Evolutionary conservation across 768 basidiomycete genomes (phyloP).

Genomic region (Mycena venus): DNA sequence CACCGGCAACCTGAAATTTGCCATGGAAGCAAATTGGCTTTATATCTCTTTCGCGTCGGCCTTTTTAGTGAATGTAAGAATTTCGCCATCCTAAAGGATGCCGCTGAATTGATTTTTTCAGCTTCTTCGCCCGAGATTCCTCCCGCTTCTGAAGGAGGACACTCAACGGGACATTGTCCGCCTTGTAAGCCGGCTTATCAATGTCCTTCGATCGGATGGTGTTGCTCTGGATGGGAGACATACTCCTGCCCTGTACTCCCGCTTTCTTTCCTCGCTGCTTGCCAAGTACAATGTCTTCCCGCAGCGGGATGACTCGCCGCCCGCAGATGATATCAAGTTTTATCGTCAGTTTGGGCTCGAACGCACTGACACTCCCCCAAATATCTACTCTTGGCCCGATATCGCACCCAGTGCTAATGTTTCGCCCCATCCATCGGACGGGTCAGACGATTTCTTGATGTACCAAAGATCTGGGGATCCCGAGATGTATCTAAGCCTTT

Average conservation of each 20-base stretch:
- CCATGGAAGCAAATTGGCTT: slow-evolving; percentile 66
- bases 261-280: slow-evolving; percentile 66
- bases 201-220: slow-evolving; percentile 60
- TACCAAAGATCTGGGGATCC: slow-evolving; percentile 30
- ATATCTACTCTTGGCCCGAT: slow-evolving; percentile 61
- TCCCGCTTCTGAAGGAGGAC: slow-evolving; percentile 54
- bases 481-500: too few species aligned
- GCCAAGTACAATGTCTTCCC: slow-evolving; percentile 47
- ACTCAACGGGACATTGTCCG: slow-evolving; percentile 57
- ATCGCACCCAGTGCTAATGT: slow-evolving; percentile 33
- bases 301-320: slow-evolving; percentile 10
- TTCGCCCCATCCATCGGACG: slow-evolving; percentile 20
- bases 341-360: slow-evolving; percentile 39
- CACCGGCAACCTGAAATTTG: slow-evolving; percentile 67
- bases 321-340: slow-evolving; percentile 32
- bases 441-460: slow-evolving; percentile 12
- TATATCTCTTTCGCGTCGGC: slow-evolving; percentile 72
- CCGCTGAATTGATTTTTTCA: slow-evolving; percentile 32
- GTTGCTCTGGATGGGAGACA: slow-evolving; percentile 70
- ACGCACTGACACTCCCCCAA: slow-evolving; percentile 43
- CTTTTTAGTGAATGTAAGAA: slow-evolving; percentile 70
- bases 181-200: slow-evolving; percentile 58
- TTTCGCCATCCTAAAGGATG: neutral
- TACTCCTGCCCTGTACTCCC: slow-evolving; percentile 69
- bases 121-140: slow-evolving; percentile 66